Evolutionary conservation across 345 rosid genomes (phyloP).

Genomic region (Cardamine resedifolia): DNA sequence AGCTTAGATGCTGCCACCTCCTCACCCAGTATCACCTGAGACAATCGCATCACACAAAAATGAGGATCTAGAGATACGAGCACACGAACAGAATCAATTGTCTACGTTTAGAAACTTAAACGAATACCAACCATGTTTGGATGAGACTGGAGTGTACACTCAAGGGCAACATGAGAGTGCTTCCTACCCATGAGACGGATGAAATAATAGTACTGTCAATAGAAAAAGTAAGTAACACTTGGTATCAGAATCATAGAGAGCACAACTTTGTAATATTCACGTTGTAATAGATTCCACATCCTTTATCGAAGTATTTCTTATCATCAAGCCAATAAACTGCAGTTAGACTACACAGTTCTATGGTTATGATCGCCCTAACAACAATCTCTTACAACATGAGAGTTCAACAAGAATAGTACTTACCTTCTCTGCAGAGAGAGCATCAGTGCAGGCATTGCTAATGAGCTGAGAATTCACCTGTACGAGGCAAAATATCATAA

Average conservation of each 20-base stretch:
- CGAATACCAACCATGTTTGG: slow-evolving; percentile 83
- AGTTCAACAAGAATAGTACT: neutral
- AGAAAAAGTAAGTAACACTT: neutral
- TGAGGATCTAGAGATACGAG: slow-evolving; percentile 14
- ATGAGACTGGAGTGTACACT: slow-evolving; percentile 97
- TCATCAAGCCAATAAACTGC: neutral
- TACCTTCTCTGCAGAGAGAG: slow-evolving; percentile 99
- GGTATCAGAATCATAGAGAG: slow-evolving; percentile 7
- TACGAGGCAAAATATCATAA: slow-evolving; percentile 12
- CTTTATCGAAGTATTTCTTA: neutral
- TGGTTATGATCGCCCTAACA: neutral
- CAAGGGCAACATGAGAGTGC: slow-evolving; percentile 96
- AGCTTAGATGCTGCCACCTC: slow-evolving; percentile 99
- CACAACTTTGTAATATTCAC: neutral
- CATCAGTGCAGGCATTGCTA: slow-evolving; percentile 97
- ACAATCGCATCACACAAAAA: slow-evolving; percentile 8
- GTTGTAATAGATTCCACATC: slow-evolving; percentile 12
- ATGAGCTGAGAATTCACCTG: slow-evolving; percentile 99
- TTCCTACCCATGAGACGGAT: slow-evolving; percentile 98
- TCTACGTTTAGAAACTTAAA: neutral
- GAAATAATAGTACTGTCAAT: slow-evolving; percentile 87
- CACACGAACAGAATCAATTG: neutral
- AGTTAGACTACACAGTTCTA: neutral
- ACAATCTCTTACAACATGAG: neutral
- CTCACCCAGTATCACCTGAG: slow-evolving; percentile 91